Percentiles rank a stretch among this genome's conserved stretches.
Evolutionary conservation across 1,284 basidiomycete species (phyloP).

Genomic region (Singerocomus inundabilis): DNA sequence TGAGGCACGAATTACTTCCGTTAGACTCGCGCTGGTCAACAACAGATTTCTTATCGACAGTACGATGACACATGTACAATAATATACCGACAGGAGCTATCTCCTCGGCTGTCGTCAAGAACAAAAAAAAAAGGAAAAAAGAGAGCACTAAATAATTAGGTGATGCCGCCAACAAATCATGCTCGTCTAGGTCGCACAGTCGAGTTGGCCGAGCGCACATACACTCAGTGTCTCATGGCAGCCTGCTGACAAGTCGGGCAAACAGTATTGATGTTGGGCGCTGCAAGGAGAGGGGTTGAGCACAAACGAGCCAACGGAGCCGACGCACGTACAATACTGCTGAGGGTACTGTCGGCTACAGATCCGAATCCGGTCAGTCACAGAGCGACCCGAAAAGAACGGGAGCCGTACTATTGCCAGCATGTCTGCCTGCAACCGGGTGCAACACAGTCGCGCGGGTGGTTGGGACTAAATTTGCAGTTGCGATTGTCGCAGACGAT

Average conservation of each 20-base stretch:
- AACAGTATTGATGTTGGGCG: conserved; percentile 39
- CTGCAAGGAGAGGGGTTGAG: conserved; percentile 19
- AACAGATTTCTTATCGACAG: conserved; percentile 13
- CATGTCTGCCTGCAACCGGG: conserved; percentile 45
- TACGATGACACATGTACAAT: conserved; percentile 13
- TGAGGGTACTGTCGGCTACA: conserved; percentile 43
- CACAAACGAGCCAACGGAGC: not conserved
- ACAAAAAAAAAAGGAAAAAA: not conserved
- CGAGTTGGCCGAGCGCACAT: not conserved
- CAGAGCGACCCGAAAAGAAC: conserved; percentile 10
- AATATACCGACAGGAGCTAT: conserved; percentile 20
- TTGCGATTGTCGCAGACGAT: conserved; percentile 39
- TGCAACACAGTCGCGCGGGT: conserved; percentile 40
- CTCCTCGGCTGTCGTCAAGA: conserved; percentile 32
- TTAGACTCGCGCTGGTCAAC: conserved; percentile 21
- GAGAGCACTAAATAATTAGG: conserved; percentile 14
- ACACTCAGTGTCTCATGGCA: conserved; percentile 30
- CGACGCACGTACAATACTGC: conserved; percentile 40
- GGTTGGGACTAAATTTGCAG: conserved; percentile 49
- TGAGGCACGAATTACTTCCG: conserved; percentile 29
- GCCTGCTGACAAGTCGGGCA: conserved; percentile 40
- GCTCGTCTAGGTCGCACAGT: conserved; percentile 11
- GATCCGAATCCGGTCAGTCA: conserved; percentile 14
- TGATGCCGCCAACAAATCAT: conserved; percentile 13
- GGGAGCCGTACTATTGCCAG: conserved; percentile 43